Percentiles rank a stretch among this genome's conserved stretches.
Evolutionary conservation across 257 asterid genomes (phyloP).

Genomic region (Thymus quinquecostatus): DNA sequence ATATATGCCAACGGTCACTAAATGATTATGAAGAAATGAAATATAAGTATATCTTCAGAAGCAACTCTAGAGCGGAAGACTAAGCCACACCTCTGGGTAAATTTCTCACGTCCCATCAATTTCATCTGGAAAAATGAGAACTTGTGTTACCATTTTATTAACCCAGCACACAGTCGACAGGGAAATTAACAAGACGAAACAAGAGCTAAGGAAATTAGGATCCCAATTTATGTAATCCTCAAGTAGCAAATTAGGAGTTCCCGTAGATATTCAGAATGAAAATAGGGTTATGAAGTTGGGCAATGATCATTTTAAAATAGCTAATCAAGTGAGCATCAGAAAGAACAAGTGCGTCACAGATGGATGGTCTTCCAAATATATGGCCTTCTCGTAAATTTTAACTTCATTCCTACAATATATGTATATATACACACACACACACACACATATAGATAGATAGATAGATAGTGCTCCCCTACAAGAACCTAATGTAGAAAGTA

Average conservation of each 20-base stretch:
- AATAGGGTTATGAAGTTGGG: no score
- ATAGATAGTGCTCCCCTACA: background rate
- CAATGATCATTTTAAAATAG: no score
- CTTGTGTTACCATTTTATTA: conserved; percentile 59
- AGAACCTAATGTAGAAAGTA: conserved; percentile 20
- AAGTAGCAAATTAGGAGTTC: conserved; percentile 5
- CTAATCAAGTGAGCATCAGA: background rate
- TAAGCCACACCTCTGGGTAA: conserved; percentile 61
- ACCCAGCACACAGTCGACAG: conserved; percentile 40
- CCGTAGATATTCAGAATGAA: background rate
- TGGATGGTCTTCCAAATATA: no score
- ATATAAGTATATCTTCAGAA: conserved; percentile 35
- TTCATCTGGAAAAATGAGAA: conserved; percentile 93
- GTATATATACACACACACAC: background rate
- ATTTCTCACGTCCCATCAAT: conserved; percentile 86
- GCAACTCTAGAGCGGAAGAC: conserved; percentile 59
- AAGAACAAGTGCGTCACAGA: background rate
- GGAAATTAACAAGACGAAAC: conserved; percentile 33
- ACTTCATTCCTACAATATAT: conserved; percentile 3
- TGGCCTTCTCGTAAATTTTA: no score
- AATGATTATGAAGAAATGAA: conserved; percentile 27
- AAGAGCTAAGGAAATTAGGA: conserved; percentile 21
- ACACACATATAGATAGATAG: no score
- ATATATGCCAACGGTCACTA: conserved; percentile 4
- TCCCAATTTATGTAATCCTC: conserved; percentile 4